Evolutionary conservation across 2,329 filamentous ascomycete species (phyloP), one percentile per base, ranked within the genome.

Genomic region (Botrytis porri): DNA sequence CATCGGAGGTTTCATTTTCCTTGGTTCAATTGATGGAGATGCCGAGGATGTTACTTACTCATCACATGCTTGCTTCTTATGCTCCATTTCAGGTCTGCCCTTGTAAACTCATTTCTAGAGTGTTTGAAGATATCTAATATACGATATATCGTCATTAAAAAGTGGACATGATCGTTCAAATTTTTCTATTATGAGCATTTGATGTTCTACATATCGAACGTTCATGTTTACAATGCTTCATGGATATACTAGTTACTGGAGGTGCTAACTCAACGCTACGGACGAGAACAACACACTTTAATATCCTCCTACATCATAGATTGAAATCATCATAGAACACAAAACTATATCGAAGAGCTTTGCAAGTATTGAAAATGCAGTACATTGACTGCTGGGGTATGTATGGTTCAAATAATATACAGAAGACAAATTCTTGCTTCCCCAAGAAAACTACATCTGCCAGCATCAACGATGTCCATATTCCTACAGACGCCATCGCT

Each of bases 311-410:
- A 37, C 37, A 54, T 54, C 16, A 39, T 29, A 39, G n/a, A 35
- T 66, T 39, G 16, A 35, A 35, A 67, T 57, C 16, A n/a, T 41
- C 3, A 57, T 41, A 54, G 25, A 32, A 66, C 48, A 43, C 20
- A 66, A 41, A 43, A 32, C 45, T 29, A 43, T 66, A 70, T 29
- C 60, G 29, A 32, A 39, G 45, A 45, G 35, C 35, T 41, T 37
- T 66, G 48, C 48, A 67, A 60, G 71, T 73, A 76, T 71, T 76
- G 63, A 60, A 75, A 75, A 62, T 59, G 74, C 74, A 77, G 73
- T 75, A 22, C 69, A 69, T 48, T 59, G 74, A 77, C 78, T 77
- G 77, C 75, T 48, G 74, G 76, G 77, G 77, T 79, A 77, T 78
- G 75, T 76, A 67, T 67, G 45, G 5, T 59, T 57, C 65, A 76